phyloP scores from a whole-genome alignment of 192 early-diverging fungal species.

The Jimgerdemannia flammicorona region DNA sequence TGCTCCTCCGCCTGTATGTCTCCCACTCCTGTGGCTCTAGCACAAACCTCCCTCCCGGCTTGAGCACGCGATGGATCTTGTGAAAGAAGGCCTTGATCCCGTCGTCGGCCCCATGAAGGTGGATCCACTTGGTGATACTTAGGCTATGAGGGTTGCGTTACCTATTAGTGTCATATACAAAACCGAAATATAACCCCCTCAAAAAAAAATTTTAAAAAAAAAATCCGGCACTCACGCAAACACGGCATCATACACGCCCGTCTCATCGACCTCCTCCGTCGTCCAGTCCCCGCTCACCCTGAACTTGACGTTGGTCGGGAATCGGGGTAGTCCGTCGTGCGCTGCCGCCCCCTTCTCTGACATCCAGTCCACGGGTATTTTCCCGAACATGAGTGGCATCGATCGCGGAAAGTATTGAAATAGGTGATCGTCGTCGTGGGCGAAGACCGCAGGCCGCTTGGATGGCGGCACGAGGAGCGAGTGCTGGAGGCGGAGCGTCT shows the following conservation, averaged over 20 bases:
- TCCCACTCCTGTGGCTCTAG: conserved; percentile 67
- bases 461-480: conserved; percentile 33
- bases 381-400: conserved; percentile 35
- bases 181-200: background rate
- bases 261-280: conserved; percentile 25
- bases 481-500: conserved; percentile 31
- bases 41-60: conserved; percentile 58
- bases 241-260: conserved; percentile 57
- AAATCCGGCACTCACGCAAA: conserved; percentile 41
- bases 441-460: background rate
- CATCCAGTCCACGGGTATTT: conserved; percentile 23
- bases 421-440: conserved; percentile 9
- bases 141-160: conserved; percentile 14
- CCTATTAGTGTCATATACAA: conserved; percentile 5
- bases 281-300: conserved; percentile 50
- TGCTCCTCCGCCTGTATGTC: conserved; percentile 48
- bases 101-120: conserved; percentile 67
- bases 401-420: conserved; percentile 56
- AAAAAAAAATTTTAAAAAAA: too few species aligned
- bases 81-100: conserved; percentile 65
- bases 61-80: conserved; percentile 53
- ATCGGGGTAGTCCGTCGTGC: conserved; percentile 14
- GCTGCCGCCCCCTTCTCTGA: background rate
- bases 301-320: conserved; percentile 63
- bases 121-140: conserved; percentile 81